phyloP scores from a whole-genome alignment of 306 rosid genomes.

The Carpinus fangiana region DNA sequence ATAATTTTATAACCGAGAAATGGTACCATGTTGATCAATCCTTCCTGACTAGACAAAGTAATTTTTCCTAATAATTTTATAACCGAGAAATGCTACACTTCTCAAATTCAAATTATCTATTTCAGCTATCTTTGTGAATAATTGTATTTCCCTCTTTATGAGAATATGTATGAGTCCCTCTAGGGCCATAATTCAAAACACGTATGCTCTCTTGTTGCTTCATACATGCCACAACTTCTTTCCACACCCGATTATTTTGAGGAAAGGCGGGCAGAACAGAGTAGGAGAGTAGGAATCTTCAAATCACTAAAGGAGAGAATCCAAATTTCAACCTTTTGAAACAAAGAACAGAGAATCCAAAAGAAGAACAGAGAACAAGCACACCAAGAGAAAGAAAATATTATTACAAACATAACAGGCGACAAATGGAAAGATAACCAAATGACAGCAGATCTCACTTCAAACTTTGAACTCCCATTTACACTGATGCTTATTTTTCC shows the following conservation, averaged over 20 bases:
- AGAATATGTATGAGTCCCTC: no score
- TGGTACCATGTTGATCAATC: no score
- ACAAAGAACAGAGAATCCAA: neutral
- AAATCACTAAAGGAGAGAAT: neutral
- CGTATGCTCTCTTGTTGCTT: neutral
- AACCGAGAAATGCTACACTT: no score
- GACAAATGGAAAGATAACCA: neutral
- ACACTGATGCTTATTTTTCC: slow-evolving; percentile 4
- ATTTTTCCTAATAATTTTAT: no score
- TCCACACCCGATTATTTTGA: neutral
- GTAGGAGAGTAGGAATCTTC: neutral
- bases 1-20: no score
- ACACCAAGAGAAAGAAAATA: neutral
- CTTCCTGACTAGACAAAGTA: no score
- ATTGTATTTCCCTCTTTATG: no score
- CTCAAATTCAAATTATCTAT: no score
- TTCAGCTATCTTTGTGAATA: no score
- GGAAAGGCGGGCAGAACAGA: neutral
- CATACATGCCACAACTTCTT: neutral
- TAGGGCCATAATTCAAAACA: no score
- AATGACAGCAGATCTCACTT: neutral
- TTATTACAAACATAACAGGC: neutral
- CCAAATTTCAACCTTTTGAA: neutral
- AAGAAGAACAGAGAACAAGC: neutral
- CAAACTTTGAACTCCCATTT: neutral